Percentiles rank a stretch among this genome's conserved stretches.
Conservation (phyloP, 768 basidiomycete genomes). For the Gyrodon lividus region DNA sequence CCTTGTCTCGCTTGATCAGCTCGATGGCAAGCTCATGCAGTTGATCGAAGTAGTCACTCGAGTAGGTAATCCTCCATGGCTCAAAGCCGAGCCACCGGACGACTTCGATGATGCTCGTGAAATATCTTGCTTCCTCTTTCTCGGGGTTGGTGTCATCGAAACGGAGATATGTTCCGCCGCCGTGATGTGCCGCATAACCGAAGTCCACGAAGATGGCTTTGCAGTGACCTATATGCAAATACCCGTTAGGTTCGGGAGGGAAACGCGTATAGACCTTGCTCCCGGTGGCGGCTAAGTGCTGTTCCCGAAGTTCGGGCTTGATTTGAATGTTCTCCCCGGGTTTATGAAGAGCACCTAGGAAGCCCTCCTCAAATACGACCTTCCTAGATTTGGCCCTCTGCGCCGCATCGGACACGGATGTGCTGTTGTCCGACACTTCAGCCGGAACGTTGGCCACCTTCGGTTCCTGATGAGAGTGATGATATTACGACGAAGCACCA, state of each 20-base stretch:
- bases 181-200: conserved; percentile 93
- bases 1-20: conserved; percentile 86
- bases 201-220: conserved; percentile 99
- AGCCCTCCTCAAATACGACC: conserved; percentile 90
- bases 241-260: conserved; percentile 98
- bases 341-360: conserved; percentile 88
- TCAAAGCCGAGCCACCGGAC: conserved; percentile 97
- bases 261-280: conserved; percentile 93
- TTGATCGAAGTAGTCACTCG: conserved; percentile 92
- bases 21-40: conserved; percentile 86
- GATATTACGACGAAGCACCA: not conserved
- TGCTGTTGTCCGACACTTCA: conserved; percentile 18
- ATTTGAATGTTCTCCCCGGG: conserved; percentile 93
- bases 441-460: conserved; percentile 34
- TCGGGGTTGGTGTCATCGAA: conserved; percentile 99
- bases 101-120: conserved; percentile 94
- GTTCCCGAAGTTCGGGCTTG: conserved; percentile 69
- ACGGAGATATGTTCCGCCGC: conserved; percentile 90
- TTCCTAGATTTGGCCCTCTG: conserved; percentile 42
- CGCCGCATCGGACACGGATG: conserved; percentile 34
- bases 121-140: conserved; percentile 94
- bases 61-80: conserved; percentile 99
- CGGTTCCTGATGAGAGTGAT: conserved; percentile 37
- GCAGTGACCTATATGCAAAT: conserved; percentile 92
- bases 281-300: conserved; percentile 76